A percentile compares a stretch with the other conserved stretches of the same genome.
Evolutionary conservation across 106 monocot species (phyloP).

Genomic region (Chionographis japonica): DNA sequence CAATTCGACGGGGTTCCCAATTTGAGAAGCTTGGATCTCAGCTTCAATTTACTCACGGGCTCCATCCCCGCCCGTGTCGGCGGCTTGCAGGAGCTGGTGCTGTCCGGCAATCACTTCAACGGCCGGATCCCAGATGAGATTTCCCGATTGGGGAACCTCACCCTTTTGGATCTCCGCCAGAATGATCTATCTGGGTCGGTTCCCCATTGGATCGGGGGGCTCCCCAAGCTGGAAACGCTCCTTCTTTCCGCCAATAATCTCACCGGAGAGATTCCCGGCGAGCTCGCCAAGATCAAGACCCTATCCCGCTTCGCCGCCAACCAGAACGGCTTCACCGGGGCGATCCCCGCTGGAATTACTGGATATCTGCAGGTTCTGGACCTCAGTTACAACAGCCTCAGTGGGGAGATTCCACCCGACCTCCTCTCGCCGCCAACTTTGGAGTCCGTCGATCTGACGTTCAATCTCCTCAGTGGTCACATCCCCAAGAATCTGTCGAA

Average conservation of each 20-base stretch:
- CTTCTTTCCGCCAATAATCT: conserved; percentile 38
- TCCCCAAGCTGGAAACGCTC: conserved; percentile 25
- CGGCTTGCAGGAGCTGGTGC: conserved; percentile 21
- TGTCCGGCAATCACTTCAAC: conserved; percentile 22
- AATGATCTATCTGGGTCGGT: conserved; percentile 24
- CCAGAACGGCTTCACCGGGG: conserved; percentile 30
- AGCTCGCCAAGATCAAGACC: conserved; percentile 11
- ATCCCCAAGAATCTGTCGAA: conserved; percentile 27
- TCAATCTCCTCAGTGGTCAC: conserved; percentile 19
- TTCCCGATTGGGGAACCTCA: conserved; percentile 20
- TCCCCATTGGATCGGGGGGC: conserved; percentile 11
- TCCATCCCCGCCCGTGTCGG: background rate
- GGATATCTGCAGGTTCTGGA: conserved; percentile 20
- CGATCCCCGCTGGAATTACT: conserved; percentile 29
- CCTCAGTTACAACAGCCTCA: conserved; percentile 42
- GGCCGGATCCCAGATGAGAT: conserved; percentile 27
- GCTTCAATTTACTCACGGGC: conserved; percentile 16
- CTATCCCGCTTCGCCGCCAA: conserved; percentile 40
- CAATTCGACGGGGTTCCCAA: conserved; percentile 3
- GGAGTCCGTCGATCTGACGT: conserved; percentile 33
- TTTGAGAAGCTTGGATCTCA: conserved; percentile 37
- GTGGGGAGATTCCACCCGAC: conserved; percentile 24
- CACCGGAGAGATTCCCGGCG: conserved; percentile 17
- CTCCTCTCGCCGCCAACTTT: conserved; percentile 24
- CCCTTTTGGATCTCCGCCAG: conserved; percentile 32